Evolutionary conservation across 192 early-diverging fungal species (phyloP).

Genomic region (Coemansia reversa): DNA sequence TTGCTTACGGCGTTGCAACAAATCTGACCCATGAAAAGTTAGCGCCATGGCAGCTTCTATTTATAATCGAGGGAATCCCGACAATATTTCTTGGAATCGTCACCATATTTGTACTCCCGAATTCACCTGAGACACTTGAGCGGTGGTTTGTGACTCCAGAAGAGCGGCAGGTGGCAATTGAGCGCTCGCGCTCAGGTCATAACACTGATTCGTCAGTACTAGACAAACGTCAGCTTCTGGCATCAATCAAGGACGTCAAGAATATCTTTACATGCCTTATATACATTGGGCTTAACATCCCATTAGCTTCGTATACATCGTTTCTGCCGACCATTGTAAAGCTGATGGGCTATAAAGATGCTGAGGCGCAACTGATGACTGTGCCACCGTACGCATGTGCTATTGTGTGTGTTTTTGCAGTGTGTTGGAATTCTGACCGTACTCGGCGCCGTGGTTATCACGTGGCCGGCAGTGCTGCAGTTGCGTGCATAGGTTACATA

Average conservation of each 20-base stretch:
- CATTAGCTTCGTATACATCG: conserved; percentile 63
- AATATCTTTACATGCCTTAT: conserved; percentile 58
- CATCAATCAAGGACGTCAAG: conserved; percentile 55
- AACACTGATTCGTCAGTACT: conserved; percentile 39
- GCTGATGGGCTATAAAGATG: conserved; percentile 61
- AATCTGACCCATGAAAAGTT: conserved; percentile 56
- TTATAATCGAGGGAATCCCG: conserved; percentile 68
- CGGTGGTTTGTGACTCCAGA: conserved; percentile 53
- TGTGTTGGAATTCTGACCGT: conserved; percentile 55
- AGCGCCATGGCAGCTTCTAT: conserved; percentile 70
- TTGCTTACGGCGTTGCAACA: conserved; percentile 65
- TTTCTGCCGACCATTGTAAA: conserved; percentile 73
- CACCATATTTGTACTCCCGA: conserved; percentile 56
- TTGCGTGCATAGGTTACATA: conserved; percentile 46
- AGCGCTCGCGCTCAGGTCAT: conserved; percentile 48
- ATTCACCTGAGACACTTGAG: conserved; percentile 54
- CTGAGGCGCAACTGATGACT: conserved; percentile 55
- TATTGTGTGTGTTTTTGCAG: conserved; percentile 33
- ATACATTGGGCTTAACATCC: conserved; percentile 65
- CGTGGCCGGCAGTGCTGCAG: conserved; percentile 28
- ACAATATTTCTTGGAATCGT: conserved; percentile 61
- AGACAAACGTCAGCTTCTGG: conserved; percentile 51
- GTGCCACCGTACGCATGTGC: conserved; percentile 57
- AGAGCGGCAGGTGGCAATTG: conserved; percentile 56
- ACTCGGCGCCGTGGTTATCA: conserved; percentile 49